A percentile compares a stretch with the other conserved stretches of the same genome.
Conservation (phyloP, 2,329 filamentous ascomycete genomes). For the Pseudogymnoascus sp. region DNA sequence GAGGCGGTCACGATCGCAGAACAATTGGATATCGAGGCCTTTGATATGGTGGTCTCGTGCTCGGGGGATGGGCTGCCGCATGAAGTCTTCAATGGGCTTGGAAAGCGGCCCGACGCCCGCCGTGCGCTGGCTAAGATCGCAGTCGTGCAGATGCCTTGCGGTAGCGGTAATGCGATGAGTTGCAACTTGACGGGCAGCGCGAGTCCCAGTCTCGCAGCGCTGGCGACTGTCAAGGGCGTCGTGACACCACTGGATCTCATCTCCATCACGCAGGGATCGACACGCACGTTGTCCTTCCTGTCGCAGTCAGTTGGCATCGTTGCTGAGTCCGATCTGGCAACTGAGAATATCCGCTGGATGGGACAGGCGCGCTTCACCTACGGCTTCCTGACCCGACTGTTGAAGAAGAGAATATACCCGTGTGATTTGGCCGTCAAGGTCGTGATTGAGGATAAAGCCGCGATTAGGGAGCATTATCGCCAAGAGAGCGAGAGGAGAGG, state of each 20-base stretch:
- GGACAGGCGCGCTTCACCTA: conserved; percentile 76
- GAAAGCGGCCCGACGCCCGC: conserved; percentile 63
- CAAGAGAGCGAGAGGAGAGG: conserved; percentile 29
- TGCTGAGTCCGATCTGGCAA: conserved; percentile 82
- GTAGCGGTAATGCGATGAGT: conserved; percentile 89
- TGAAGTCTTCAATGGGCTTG: conserved; percentile 91
- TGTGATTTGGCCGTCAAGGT: conserved; percentile 83
- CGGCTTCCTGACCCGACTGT: conserved; percentile 69
- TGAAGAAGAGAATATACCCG: conserved; percentile 72
- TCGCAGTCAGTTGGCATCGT: conserved; percentile 86
- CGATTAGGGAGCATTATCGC: conserved; percentile 66
- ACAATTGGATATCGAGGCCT: conserved; percentile 66
- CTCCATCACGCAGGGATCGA: conserved; percentile 74
- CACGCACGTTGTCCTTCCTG: conserved; percentile 73
- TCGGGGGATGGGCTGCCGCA: conserved; percentile 88
- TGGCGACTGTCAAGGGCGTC: conserved; percentile 80
- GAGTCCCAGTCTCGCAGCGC: conserved; percentile 63
- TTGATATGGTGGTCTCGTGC: conserved; percentile 78
- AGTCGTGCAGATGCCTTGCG: conserved; percentile 81
- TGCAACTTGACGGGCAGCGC: conserved; percentile 81
- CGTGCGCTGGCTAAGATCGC: conserved; percentile 69
- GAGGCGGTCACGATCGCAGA: conserved; percentile 73
- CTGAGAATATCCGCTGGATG: conserved; percentile 91
- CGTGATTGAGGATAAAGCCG: conserved; percentile 65
- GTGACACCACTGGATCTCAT: conserved; percentile 78